Evolutionary conservation across 371 early-diverging fungal genomes (phyloP).

Genomic region (Rhizopus sp.): DNA sequence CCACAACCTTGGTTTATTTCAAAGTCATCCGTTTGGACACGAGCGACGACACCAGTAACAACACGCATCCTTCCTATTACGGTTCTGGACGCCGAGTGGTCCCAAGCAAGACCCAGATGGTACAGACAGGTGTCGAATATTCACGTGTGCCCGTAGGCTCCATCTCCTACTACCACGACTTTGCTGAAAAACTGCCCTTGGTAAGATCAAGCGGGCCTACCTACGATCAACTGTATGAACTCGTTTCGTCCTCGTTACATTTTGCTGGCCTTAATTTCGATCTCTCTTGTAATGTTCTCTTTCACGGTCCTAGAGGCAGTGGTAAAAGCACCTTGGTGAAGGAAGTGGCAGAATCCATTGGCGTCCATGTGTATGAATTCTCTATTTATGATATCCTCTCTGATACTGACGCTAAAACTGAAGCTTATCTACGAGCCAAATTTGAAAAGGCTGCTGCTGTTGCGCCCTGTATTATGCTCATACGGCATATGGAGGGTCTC

Average conservation of each 20-base stretch:
- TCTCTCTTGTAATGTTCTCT: constrained; percentile 70
- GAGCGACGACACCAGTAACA: constrained; percentile 6
- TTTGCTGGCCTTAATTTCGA: constrained; percentile 69
- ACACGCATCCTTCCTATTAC: constrained; percentile 42
- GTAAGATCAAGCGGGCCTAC: constrained; percentile 31
- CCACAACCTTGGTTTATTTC: constrained; percentile 55
- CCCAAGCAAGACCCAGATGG: constrained; percentile 62
- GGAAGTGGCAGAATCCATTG: constrained; percentile 68
- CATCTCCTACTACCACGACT: constrained; percentile 40
- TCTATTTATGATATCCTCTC: constrained; percentile 77
- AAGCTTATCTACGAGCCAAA: constrained; percentile 68
- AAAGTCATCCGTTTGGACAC: constrained; percentile 51
- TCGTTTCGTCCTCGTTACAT: constrained; percentile 74
- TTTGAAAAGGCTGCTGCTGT: constrained; percentile 79
- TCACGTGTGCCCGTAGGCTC: constrained; percentile 58
- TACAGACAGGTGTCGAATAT: constrained; percentile 68
- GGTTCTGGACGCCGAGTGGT: constrained; percentile 55
- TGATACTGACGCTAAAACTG: constrained; percentile 81
- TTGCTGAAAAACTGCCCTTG: constrained; percentile 34
- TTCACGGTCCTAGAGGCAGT: constrained; percentile 84
- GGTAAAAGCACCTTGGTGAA: constrained; percentile 77
- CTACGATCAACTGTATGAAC: constrained; percentile 46
- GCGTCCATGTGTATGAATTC: constrained; percentile 75
- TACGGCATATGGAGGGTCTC: constrained; percentile 82
- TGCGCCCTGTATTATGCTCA: constrained; percentile 79